These are phyloP conservation scores for Dactylorhiza incarnata DNA, from an alignment of 106 monocot species.

Conservation along the genomic window DNA sequence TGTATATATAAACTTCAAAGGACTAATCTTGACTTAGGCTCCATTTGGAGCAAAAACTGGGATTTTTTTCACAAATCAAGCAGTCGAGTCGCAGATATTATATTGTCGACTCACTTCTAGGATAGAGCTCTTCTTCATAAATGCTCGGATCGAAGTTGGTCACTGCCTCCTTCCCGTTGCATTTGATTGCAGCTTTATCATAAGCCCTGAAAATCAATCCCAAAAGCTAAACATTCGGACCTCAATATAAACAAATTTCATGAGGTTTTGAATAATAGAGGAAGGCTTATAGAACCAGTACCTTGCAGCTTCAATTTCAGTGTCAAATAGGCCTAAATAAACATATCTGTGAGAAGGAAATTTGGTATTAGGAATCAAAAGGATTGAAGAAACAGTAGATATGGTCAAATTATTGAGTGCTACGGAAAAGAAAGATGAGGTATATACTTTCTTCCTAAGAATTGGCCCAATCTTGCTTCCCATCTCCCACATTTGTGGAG, in stretches of 20 bases:
- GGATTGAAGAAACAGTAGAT: background rate
- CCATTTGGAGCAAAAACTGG: too few species aligned
- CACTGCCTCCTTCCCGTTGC: constrained; percentile 48
- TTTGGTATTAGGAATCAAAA: background rate
- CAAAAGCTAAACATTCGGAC: background rate
- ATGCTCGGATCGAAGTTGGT: constrained; percentile 54
- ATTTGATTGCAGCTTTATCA: constrained; percentile 52
- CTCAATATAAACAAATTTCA: background rate
- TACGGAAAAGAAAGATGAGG: background rate
- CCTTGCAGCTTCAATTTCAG: constrained; percentile 72
- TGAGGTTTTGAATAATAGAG: background rate
- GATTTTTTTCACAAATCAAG: too few species aligned
- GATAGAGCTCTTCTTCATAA: constrained; percentile 37
- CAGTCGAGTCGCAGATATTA: too few species aligned
- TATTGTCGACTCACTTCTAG: background rate
- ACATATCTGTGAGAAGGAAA: constrained; percentile 44
- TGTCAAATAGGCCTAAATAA: constrained; percentile 86
- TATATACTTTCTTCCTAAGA: constrained; percentile 90
- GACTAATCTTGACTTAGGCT: too few species aligned
- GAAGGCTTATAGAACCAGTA: background rate
- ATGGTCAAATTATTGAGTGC: background rate
- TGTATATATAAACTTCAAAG: too few species aligned
- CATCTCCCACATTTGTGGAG: constrained; percentile 96
- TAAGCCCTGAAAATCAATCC: constrained; percentile 20
- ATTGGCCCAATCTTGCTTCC: constrained; percentile 96